Percentiles rank a stretch among this genome's conserved stretches.
Evolutionary conservation across 805 yeast species (phyloP).

Genomic region (Barnettozyma californica): DNA sequence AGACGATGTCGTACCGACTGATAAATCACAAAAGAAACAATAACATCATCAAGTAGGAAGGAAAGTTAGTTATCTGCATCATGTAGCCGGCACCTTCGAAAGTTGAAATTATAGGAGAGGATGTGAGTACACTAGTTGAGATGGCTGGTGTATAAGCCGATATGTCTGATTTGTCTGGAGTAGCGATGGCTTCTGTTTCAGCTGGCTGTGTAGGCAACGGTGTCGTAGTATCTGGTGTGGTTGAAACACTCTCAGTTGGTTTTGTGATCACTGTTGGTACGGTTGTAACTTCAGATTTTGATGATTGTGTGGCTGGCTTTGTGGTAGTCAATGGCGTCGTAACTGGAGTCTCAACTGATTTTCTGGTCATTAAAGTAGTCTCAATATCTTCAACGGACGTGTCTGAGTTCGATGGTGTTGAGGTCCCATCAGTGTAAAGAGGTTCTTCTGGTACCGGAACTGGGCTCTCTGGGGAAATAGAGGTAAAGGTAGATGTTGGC

Average conservation of each 20-base stretch:
- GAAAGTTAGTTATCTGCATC: not conserved
- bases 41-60: not conserved
- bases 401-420: not conserved
- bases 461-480: constrained; percentile 2
- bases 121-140: not conserved
- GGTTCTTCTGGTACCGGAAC: not conserved
- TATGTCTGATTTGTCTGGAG: not conserved
- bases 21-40: not conserved
- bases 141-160: not conserved
- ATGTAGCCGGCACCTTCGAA: constrained; percentile 2
- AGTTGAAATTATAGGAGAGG: constrained; percentile 2
- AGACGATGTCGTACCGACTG: not conserved
- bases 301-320: not conserved
- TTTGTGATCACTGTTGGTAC: too few relatives aligned
- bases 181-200: too few relatives aligned
- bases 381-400: not conserved
- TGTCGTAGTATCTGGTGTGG: too few relatives aligned
- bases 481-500: not conserved
- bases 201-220: too few relatives aligned
- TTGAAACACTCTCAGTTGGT: too few relatives aligned
- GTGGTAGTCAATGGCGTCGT: not conserved
- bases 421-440: not conserved
- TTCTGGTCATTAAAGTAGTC: not conserved
- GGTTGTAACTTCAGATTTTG: not conserved
- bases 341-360: too few relatives aligned